Base-by-base conservation (phyloP, 768 basidiomycete species). In the Auriscalpium vulgare region DNA sequence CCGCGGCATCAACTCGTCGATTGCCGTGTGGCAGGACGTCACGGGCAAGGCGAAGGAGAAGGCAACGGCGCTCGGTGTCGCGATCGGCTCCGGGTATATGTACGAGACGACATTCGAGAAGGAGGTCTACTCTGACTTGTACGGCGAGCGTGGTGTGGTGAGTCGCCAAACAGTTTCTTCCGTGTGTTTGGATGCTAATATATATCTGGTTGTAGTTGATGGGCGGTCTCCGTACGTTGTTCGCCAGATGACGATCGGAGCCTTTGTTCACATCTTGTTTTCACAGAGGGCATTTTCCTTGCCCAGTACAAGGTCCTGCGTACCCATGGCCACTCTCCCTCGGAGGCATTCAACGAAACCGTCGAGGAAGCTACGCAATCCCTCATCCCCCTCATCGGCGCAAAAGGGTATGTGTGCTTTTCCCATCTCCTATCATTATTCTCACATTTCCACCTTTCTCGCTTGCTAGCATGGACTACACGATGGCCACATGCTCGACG, bases 361-460 rank as follows among this genome's bases (percentile, higher is more conserved):
- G 97, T 98, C 59, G 97, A 98, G 75, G 97, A 98, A 77, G 97
- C 97, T n/a, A 98, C 95, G 45, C 95, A 99, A 70, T 95, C 93
- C 38, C 84, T 99, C 61, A 97, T 91, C 79, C 97, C 97, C 58
- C 74, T 99, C 72, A 93, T 99, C 66, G 97, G 95, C 63, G 81
- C 87, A 67, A 88, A 97, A 71, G 94, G 93, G 87, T 90, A 70
- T 54, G 84, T 68, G 8, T 53, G 7, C 7, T 40, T 10, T n/a
- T 21, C 35, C 17, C 8, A n/a, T 5, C 38, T 8, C n/a, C 9
- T 6, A n/a, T 7, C 1, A 10, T 36, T 7, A 13, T 49, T 37
- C 17, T 23, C 46, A 50, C 16, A 35, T 56, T 14, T 52, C 48
- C 47, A 44, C 19, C 53, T 23, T 8, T 51, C 21, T 43, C 36